Evolutionary conservation across 2,329 filamentous ascomycete genomes (phyloP).

Genomic region (Fusarium protoensiforme): DNA sequence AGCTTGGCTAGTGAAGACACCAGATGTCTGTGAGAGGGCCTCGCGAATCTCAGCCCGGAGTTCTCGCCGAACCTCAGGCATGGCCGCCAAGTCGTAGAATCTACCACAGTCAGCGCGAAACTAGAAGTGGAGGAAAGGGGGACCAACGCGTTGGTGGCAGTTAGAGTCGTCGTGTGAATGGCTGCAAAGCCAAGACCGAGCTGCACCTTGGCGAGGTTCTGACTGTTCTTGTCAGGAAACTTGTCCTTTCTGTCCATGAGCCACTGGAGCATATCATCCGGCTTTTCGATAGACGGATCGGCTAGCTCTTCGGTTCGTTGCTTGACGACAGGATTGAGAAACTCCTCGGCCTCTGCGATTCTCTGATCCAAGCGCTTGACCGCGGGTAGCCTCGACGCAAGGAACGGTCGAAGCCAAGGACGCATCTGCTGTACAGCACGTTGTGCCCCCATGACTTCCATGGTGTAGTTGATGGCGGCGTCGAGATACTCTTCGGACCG

Average conservation of each 20-base stretch:
- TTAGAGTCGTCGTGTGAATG: constrained; percentile 62
- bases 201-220: constrained; percentile 54
- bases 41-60: constrained; percentile 62
- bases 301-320: constrained; percentile 38
- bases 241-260: constrained; percentile 52
- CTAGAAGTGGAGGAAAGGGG: neutral
- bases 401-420: constrained; percentile 49
- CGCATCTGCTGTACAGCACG: constrained; percentile 41
- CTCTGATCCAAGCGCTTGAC: constrained; percentile 48
- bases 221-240: constrained; percentile 45
- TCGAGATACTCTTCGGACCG: constrained; percentile 58
- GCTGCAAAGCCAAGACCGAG: constrained; percentile 59
- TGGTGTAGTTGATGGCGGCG: constrained; percentile 59
- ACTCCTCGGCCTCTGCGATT: constrained; percentile 45
- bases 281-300: constrained; percentile 41
- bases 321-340: constrained; percentile 51
- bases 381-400: constrained; percentile 46
- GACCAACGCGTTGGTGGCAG: constrained; percentile 56
- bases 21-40: constrained; percentile 49
- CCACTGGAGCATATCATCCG: constrained; percentile 62
- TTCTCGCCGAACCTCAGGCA: constrained; percentile 61
- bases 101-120: constrained; percentile 17
- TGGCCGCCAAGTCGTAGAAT: constrained; percentile 63
- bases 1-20: constrained; percentile 49
- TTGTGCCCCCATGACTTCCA: constrained; percentile 53